phyloP scores from a whole-genome alignment of 441 rosid species.

The Erysimum pusillum region DNA sequence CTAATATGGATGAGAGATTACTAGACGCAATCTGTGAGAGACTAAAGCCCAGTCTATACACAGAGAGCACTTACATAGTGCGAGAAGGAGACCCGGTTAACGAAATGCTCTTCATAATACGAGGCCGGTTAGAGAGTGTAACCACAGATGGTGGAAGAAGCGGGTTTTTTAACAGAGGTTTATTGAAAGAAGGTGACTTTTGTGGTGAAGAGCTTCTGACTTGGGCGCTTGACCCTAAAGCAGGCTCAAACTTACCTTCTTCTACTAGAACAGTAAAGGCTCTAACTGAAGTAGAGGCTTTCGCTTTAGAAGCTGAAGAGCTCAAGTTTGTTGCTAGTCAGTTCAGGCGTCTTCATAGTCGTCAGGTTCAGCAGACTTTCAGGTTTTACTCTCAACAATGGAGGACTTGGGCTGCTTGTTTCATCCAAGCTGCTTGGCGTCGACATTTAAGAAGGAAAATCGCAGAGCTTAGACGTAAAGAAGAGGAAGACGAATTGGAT shows the following conservation, averaged over 20 bases:
- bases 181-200: slow-evolving; percentile 77
- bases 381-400: slow-evolving; percentile 95
- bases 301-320: slow-evolving; percentile 90
- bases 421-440: slow-evolving; percentile 89
- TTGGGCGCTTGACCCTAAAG: slow-evolving; percentile 51
- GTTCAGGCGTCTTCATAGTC: slow-evolving; percentile 88
- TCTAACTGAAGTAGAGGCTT: slow-evolving; percentile 86
- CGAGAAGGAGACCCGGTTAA: slow-evolving; percentile 98
- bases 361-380: slow-evolving; percentile 92
- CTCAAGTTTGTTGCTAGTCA: slow-evolving; percentile 89
- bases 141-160: slow-evolving; percentile 97
- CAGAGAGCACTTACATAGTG: slow-evolving; percentile 77
- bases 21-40: slow-evolving; percentile 94
- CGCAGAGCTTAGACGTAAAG: slow-evolving; percentile 68
- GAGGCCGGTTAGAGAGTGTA: slow-evolving; percentile 88
- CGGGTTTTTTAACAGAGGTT: slow-evolving; percentile 87
- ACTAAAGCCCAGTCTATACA: slow-evolving; percentile 85
- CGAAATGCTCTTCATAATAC: slow-evolving; percentile 91
- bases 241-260: slow-evolving; percentile 47
- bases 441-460: slow-evolving; percentile 71
- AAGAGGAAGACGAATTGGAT: slow-evolving; percentile 56
- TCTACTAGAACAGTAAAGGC: slow-evolving; percentile 74
- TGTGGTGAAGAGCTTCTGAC: slow-evolving; percentile 54
- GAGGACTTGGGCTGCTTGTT: slow-evolving; percentile 94
- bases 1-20: slow-evolving; percentile 93